These are phyloP conservation scores for Phaffomyces antillensis DNA, from an alignment of 805 yeast species.

Conservation along the genomic window DNA sequence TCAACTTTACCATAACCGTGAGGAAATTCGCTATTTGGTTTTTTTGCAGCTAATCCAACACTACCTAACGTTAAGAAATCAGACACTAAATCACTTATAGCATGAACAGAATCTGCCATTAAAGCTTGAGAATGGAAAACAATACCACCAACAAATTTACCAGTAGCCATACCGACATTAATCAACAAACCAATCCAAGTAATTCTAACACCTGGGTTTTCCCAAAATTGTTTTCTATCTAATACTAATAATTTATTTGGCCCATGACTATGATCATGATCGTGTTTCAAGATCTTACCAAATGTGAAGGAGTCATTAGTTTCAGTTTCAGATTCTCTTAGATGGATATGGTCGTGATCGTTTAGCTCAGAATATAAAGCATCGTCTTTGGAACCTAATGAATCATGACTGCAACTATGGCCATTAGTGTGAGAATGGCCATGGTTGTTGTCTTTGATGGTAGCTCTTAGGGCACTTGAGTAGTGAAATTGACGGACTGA, in stretches of 20 bases:
- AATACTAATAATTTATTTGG: slow-evolving; percentile 27
- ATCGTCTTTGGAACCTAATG: slow-evolving; percentile 7
- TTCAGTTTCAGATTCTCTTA: slow-evolving; percentile 37
- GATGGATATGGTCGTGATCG: slow-evolving; percentile 34
- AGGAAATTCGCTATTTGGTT: slow-evolving; percentile 60
- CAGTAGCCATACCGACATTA: slow-evolving; percentile 78
- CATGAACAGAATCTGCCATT: slow-evolving; percentile 91
- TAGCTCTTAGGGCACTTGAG: slow-evolving; percentile 1
- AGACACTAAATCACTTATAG: slow-evolving; percentile 82
- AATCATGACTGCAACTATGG: slow-evolving; percentile 23
- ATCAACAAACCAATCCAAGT: slow-evolving; percentile 87
- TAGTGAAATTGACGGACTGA: slow-evolving; percentile 5
- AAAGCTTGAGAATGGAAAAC: slow-evolving; percentile 92
- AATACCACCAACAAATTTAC: slow-evolving; percentile 85
- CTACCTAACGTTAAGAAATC: slow-evolving; percentile 87
- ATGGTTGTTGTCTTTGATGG: slow-evolving; percentile 5
- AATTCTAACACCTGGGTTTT: slow-evolving; percentile 84
- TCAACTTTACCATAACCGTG: slow-evolving; percentile 91
- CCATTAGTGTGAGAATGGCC: slow-evolving; percentile 25
- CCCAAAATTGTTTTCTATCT: slow-evolving; percentile 37
- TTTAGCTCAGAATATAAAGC: too few species aligned
- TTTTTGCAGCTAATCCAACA: slow-evolving; percentile 63
- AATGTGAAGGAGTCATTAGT: slow-evolving; percentile 31
- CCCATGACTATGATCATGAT: slow-evolving; percentile 30
- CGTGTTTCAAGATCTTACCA: slow-evolving; percentile 26